phyloP scores from a whole-genome alignment of 257 asterid genomes.

The Salvia splendens region DNA sequence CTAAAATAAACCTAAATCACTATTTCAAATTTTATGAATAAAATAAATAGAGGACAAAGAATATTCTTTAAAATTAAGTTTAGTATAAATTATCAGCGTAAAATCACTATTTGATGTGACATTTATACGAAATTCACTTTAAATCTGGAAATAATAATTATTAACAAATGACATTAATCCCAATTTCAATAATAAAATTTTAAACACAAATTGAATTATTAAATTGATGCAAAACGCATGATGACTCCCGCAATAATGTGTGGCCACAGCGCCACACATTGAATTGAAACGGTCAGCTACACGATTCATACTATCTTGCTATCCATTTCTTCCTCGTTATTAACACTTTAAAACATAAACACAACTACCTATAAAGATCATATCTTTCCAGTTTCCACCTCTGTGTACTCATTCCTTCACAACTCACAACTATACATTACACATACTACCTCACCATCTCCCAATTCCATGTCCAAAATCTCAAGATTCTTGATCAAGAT shows the following conservation, averaged over 20 bases:
- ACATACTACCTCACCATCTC: slow-evolving; percentile 7
- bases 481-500: slow-evolving; percentile 27
- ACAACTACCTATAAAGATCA: slow-evolving; percentile 10
- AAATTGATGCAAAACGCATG: background rate
- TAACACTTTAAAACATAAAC: background rate
- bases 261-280: background rate
- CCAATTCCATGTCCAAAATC: slow-evolving; percentile 3
- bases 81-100: too few relatives aligned
- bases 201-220: background rate
- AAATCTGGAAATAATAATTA: background rate
- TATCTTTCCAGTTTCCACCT: slow-evolving; percentile 7
- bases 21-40: too few relatives aligned
- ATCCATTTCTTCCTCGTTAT: background rate
- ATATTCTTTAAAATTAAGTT: too few relatives aligned
- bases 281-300: slow-evolving; percentile 52
- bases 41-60: too few relatives aligned
- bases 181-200: background rate
- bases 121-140: background rate
- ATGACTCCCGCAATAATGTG: slow-evolving; percentile 3
- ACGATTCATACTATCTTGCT: slow-evolving; percentile 23
- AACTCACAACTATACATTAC: slow-evolving; percentile 20
- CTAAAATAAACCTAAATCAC: too few relatives aligned
- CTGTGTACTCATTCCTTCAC: slow-evolving; percentile 27
- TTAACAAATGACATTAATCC: background rate
- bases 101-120: too few relatives aligned